Base-by-base conservation (phyloP, 1,284 basidiomycete genomes). In the Cronartium quercuum region DNA sequence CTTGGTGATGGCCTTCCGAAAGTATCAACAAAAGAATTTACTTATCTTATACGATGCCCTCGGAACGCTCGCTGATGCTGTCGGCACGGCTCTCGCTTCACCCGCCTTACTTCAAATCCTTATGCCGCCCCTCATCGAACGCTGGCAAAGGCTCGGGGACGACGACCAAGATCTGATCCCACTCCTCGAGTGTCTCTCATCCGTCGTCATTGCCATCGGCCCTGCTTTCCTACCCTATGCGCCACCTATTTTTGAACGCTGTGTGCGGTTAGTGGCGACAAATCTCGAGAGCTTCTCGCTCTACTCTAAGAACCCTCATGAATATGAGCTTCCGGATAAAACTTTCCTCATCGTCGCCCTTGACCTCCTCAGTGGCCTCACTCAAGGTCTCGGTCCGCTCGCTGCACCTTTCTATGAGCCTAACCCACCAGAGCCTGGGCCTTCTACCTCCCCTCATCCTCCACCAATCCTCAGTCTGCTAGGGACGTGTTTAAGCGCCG, bases 1-100 rank as follows among this genome's bases (percentile, higher is more conserved):
- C 82, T 86, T 99, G 70, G 94, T 97, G 24, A 89, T 91, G 78
- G 96, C 96, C 0, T 98, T 98, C 82, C 88, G 91, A 77, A 97
- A 96, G 83, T 99, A 99, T 82, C 95, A 99, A 82, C 94, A 97
- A 83, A 98, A 98, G 87, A 99, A 99, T 82, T 89, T 98, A 86
- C 86, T 99, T 77, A 98, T 98, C 78, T 84, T 99, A 47, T 98
- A 98, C 82, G 96, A 99, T 81, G 96, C 96, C 13, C 90, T 99
- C 74, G 95, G 96, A 5, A 98, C 96, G 0, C 85, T 99, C 18
- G 96, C 96, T 2, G 96, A 99, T 81, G 92, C 94, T 15, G 95
- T 99, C 47, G 94, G 94, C 7, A 82, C 88, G 58, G 91, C 92
- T 6, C 84, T 99, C 76, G 90, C 92, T 80, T 90, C 91, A 79